Evolutionary conservation across 768 basidiomycete genomes (phyloP), one percentile per base, ranked within the genome.

Genomic region (Phanerochaete carnosa): DNA sequence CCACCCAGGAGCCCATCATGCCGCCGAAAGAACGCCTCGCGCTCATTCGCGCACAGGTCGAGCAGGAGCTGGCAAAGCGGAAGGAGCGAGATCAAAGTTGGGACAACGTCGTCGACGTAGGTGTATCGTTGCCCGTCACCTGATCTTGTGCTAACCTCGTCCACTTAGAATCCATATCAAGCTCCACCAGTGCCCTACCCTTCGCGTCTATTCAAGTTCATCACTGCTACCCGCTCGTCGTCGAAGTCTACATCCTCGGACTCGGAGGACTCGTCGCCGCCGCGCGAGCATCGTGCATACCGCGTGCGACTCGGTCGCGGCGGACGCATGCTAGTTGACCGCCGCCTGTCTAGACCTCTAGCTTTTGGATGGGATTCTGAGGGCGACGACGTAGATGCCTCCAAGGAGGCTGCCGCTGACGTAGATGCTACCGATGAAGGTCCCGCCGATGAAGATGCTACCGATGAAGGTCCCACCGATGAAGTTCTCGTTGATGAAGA

Each of bases 51-150:
- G 79, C 78, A 49, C 80, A 82, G 69, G 82, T 89, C 70, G 90
- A 88, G 68, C 77, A 78, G n/a, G 78, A 83, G 47, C 72, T 89
- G 69, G 76, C 72, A 26, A 77, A 64, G 37, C 64, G 88, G 71
- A 89, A 87, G 69, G 90, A 94, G 52, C 73, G 79, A 51, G 90
- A 95, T 66, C 82, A 87, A 52, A 82, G 85, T 53, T 96, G 93
- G 88, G 95, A 96, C 65, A 95, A 98, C 69, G 78, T 80, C 55
- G 80, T 92, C 64, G 95, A 97, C 73, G 90, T 93, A 69, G 70
- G 82, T 73, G 1, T 54, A 58, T 35, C 47, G 25, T 23, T 57
- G 15, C 39, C 15, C 26, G 37, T 32, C 50, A 16, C 26, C 6
- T 46, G 57, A 9, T 51, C 43, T 16, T 60, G 45, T 28, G 29